phyloP scores from a whole-genome alignment of 192 early-diverging fungal genomes.

The Backusella morwellensis region DNA sequence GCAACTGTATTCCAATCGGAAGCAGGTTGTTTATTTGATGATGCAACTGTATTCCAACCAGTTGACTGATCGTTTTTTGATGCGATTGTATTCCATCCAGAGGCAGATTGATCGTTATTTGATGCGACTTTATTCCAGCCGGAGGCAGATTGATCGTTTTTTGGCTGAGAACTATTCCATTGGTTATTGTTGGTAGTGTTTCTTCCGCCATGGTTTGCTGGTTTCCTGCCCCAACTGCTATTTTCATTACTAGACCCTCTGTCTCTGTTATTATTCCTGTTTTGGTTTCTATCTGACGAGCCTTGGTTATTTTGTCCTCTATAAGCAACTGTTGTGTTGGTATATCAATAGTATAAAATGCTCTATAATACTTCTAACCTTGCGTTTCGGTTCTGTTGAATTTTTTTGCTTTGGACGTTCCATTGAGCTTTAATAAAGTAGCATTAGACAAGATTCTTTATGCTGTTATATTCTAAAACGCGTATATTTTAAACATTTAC shows the following conservation, averaged over 20 bases:
- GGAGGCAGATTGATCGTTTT: background rate
- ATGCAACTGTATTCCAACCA: background rate
- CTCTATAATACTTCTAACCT: background rate
- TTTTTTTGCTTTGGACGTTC: background rate
- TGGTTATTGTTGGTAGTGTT: background rate
- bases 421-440: background rate
- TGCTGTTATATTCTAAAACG: background rate
- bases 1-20: background rate
- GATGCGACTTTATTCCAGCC: background rate
- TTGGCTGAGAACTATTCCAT: background rate
- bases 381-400: background rate
- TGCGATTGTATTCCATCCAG: background rate
- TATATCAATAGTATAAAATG: background rate
- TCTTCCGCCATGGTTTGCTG: background rate
- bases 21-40: background rate
- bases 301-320: background rate
- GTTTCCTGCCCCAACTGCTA: background rate
- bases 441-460: background rate
- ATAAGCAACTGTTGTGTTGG: background rate
- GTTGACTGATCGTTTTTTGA: background rate
- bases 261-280: background rate
- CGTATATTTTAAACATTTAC: background rate
- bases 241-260: background rate
- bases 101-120: background rate
- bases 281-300: background rate